A percentile compares a stretch with the other conserved stretches of the same genome.
phyloP scores from a whole-genome alignment of 805 yeast species.

The Candida bentonensis region DNA sequence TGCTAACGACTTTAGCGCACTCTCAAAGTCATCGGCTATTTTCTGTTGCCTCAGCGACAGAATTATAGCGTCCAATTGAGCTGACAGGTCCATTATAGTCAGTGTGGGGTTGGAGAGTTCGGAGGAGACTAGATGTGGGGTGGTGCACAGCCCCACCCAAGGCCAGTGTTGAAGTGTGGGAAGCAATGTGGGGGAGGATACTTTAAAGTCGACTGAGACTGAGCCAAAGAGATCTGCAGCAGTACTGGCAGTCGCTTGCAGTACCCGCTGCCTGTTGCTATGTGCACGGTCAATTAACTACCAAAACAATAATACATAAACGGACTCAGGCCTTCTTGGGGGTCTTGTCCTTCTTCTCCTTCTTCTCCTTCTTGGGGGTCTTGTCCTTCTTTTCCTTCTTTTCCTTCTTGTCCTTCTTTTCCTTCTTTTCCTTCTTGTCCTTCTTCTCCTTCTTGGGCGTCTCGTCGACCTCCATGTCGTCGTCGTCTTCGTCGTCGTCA shows the following conservation, averaged over 20 bases:
- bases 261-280: too few species aligned
- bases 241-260: too few species aligned
- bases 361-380: conserved; percentile 35
- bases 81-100: neutral
- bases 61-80: neutral
- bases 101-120: neutral
- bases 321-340: conserved; percentile 27
- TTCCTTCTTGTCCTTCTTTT: conserved; percentile 36
- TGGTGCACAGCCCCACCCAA: too few species aligned
- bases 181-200: too few species aligned
- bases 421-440: conserved; percentile 34
- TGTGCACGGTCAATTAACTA: too few species aligned
- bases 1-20: neutral
- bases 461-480: conserved; percentile 19
- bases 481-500: conserved; percentile 29
- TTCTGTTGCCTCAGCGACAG: neutral
- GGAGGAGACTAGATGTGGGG: too few species aligned
- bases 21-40: neutral
- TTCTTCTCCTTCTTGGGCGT: conserved; percentile 24
- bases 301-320: neutral
- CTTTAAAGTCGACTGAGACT: too few species aligned
- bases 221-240: too few species aligned
- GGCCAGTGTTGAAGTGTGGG: too few species aligned
- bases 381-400: conserved; percentile 37
- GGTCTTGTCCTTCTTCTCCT: conserved; percentile 35